Evolutionary conservation across 2,329 filamentous ascomycete species (phyloP).

Genomic region (Fusarium nisikadoi): DNA sequence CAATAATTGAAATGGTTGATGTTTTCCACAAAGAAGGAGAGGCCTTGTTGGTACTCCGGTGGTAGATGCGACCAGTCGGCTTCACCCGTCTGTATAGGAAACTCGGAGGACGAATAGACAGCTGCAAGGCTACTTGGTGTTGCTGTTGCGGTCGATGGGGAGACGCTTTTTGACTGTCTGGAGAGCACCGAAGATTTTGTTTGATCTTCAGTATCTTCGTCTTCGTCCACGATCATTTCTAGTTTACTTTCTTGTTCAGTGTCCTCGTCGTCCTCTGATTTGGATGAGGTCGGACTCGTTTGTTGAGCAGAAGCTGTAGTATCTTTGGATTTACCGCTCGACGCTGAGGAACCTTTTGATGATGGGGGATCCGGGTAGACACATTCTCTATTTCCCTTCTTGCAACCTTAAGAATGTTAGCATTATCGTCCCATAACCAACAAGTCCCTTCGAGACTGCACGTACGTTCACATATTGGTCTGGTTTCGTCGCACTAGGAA

Average conservation of each 20-base stretch:
- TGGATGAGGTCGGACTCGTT: constrained; percentile 64
- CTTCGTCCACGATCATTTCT: constrained; percentile 66
- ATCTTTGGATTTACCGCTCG: constrained; percentile 52
- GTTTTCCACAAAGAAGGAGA: constrained; percentile 81
- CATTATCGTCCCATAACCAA: not conserved
- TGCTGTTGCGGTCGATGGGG: constrained; percentile 62
- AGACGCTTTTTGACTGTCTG: constrained; percentile 59
- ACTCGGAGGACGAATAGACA: constrained; percentile 43
- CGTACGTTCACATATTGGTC: constrained; percentile 84
- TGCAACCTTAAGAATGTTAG: constrained; percentile 72
- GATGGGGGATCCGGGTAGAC: constrained; percentile 80
- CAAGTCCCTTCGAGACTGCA: not conserved
- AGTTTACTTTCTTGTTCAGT: constrained; percentile 56
- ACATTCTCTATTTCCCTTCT: constrained; percentile 91
- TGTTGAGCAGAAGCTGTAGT: constrained; percentile 50
- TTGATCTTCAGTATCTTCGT: constrained; percentile 56
- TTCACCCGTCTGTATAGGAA: constrained; percentile 39
- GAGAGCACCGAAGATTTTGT: constrained; percentile 30
- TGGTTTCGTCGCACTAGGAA: constrained; percentile 85
- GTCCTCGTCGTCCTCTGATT: constrained; percentile 62
- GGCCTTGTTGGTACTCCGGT: constrained; percentile 78
- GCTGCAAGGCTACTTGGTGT: constrained; percentile 48
- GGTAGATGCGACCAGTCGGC: constrained; percentile 69
- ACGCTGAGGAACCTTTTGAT: constrained; percentile 50
- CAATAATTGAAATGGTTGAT: constrained; percentile 87